Base-by-base conservation (phyloP, 2,329 filamentous ascomycete genomes). In the Kalmusia sp. region DNA sequence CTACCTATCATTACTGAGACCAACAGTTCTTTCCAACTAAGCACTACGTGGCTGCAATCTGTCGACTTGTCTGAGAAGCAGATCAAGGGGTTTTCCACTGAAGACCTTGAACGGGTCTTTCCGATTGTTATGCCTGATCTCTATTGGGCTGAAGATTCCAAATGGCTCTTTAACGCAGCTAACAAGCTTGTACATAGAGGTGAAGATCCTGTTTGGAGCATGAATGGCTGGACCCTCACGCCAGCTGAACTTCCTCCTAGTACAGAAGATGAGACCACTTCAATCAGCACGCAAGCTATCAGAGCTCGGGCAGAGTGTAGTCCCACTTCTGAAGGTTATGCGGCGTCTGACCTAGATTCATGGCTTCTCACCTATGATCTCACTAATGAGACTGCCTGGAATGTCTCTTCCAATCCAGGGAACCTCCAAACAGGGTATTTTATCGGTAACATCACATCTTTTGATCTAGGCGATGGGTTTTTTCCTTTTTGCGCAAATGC, bases 211-310 rank as follows among this genome's bases (percentile, higher is more conserved):
- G 30, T 31, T 7, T 67, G 64, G 64, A 65, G 61, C 39, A 54
- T 34, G 7, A 52, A 67, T 30, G 59, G 58, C 2, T 65, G 59
- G 62, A 60, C 57, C 24, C 65, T 67, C 41, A 58, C 62, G n/a
- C 64, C 62, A 25, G 15, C 62, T 2, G 30, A 51, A n/a, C 22
- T 52, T 27, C 50, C 51, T 25, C 1, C 15, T 4, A 4, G 37
- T 17, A 24, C 21, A 8, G 33, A 40, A 9, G 17, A 37, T 21
- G 9, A 28, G 15, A 28, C 14, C 14, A 49, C 17, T 4, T 31
- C 41, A 9, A n/a, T 17, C 7, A 12, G 21, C 9, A 47, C 27
- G 8, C 21, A 40, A 9, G 12, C 28, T 6, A 25, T 34, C 11
- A 27, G 5, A 7, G 22, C 17, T 6, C 17, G 22, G 11, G 30